These are phyloP conservation scores for Triticum urartu DNA, from an alignment of 176 grass and related monocot species.

Conservation along the genomic window DNA sequence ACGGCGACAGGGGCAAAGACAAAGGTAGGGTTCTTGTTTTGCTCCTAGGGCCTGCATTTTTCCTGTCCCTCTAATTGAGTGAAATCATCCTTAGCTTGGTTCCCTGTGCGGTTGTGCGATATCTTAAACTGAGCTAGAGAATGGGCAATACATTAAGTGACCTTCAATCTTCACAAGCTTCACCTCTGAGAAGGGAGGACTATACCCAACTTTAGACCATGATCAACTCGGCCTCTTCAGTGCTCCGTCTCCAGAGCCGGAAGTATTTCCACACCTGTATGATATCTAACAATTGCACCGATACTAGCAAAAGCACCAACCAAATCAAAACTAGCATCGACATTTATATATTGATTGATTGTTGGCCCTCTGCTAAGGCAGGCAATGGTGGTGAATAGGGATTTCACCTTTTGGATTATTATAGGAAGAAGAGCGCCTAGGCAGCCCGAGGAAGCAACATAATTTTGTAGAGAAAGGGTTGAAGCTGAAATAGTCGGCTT, in stretches of 20 bases:
- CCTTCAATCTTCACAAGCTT: neutral
- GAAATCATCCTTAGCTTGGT: too few relatives aligned
- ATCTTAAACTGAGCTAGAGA: neutral
- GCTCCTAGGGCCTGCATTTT: neutral
- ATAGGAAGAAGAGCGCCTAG: neutral
- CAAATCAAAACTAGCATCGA: neutral
- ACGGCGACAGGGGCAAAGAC: constrained; percentile 47
- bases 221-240: neutral
- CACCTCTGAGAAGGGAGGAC: neutral
- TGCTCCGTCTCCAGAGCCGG: too few relatives aligned
- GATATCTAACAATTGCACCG: neutral
- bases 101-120: too few relatives aligned
- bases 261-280: neutral
- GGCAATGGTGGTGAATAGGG: neutral
- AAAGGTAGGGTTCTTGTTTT: constrained; percentile 55
- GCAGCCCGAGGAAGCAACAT: too few relatives aligned
- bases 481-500: too few relatives aligned
- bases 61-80: neutral
- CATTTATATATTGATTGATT: neutral
- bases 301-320: neutral
- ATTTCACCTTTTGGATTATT: neutral
- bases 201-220: neutral
- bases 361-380: neutral
- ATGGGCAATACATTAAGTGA: neutral
- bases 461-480: too few relatives aligned